Conservation (phyloP, 345 rosid genomes). For the Eucalyptus pauciflora region DNA sequence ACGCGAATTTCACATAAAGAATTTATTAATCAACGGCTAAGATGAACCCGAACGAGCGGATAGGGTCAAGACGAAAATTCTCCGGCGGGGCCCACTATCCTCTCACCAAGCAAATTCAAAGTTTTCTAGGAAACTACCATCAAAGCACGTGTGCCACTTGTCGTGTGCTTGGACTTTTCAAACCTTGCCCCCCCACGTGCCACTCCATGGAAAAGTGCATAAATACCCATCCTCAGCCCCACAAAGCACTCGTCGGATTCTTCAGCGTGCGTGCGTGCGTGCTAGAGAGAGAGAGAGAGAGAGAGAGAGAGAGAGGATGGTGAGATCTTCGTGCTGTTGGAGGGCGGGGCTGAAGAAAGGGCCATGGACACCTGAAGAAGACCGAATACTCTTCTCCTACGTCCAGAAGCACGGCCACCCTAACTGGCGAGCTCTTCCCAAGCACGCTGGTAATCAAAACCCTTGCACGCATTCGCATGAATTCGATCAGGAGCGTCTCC, state of each 20-base stretch:
- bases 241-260: not conserved
- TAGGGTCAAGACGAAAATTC: not conserved
- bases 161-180: not conserved
- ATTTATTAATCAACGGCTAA: not conserved
- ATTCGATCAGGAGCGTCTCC: not conserved
- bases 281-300: not conserved
- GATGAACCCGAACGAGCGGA: not conserved
- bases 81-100: not conserved
- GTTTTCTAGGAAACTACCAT: not conserved
- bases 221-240: not conserved
- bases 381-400: not conserved
- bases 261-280: not conserved
- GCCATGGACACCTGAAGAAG: not conserved
- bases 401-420: not conserved
- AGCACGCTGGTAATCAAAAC: not conserved
- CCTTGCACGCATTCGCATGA: not conserved
- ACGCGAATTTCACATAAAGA: not conserved
- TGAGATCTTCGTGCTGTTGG: not conserved
- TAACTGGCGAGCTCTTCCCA: not conserved
- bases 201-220: not conserved
- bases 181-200: not conserved
- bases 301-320: not conserved
- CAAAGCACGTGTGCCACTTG: not conserved
- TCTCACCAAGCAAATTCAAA: not conserved
- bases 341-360: not conserved